Evolutionary conservation across 225 moss, liverwort and hornwort genomes (phyloP).

Genomic region (Sphagnum contortum): DNA sequence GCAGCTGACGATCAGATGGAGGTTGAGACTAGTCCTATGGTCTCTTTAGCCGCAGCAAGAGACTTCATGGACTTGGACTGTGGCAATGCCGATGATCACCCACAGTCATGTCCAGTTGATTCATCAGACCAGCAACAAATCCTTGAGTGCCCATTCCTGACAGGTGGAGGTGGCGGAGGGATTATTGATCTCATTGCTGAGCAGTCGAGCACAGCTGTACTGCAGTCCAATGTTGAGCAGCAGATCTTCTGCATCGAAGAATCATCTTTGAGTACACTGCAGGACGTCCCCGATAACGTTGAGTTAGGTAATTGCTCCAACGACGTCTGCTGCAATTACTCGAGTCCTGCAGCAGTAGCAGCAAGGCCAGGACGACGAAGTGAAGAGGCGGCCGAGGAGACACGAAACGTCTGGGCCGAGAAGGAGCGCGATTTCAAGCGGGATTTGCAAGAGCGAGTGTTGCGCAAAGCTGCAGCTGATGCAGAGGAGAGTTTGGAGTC

Average conservation of each 20-base stretch:
- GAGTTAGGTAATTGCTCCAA: no score
- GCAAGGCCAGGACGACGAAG: no score
- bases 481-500: constrained; percentile 22
- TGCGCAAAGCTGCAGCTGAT: constrained; percentile 28
- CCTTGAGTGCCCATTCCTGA: background rate
- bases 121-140: constrained; percentile 1
- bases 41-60: constrained; percentile 11
- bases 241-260: background rate
- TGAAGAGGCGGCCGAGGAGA: no score
- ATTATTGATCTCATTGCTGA: constrained; percentile 7
- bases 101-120: constrained; percentile 2
- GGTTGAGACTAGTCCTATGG: constrained; percentile 18
- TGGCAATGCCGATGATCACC: constrained; percentile 8
- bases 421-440: constrained; percentile 31
- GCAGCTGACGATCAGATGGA: constrained; percentile 20
- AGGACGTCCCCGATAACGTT: no score
- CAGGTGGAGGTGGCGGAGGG: constrained; percentile 4
- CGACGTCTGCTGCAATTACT: no score
- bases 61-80: constrained; percentile 40
- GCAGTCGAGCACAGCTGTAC: no score
- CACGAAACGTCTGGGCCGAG: constrained; percentile 8
- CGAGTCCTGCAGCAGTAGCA: no score
- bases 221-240: constrained; percentile 7
- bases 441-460: constrained; percentile 27
- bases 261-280: background rate